Base-by-base conservation (phyloP, 805 yeast genomes). In the Candida tammaniensis region DNA sequence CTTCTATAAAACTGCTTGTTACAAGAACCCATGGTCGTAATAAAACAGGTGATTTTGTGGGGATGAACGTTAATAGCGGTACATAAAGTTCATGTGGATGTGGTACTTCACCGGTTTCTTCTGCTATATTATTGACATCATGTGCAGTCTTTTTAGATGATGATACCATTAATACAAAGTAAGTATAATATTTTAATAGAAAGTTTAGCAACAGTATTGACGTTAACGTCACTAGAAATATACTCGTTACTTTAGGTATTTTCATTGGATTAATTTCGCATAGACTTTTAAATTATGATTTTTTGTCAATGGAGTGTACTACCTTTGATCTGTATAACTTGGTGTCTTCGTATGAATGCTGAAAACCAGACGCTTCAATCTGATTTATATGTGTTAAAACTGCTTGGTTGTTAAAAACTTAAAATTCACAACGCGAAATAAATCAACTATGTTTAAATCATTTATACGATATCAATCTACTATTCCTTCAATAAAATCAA, bases 11-110 rank as follows among this genome's bases (percentile, higher is more conserved):
- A 11, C 70, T 45, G 13, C 71, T 49, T 4, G 79, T 72, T 21
- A 72, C 28, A 8, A 76, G 48, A 5, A 72, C 73, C 80, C 80
- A 76, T 4, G 77, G 77, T 17, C 69, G 56, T 4, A 51, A 36
- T 2, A 67, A 3, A 2, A 66, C 60, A 1, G 69, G 58, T 0
- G 73, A 61, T 23, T 52, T 57, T 0, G 67, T 59, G 3, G 77
- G 75, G 14, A 73, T 74, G 33, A 73, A 63, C 2, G 77, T 69
- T n/a, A 74, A 50, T 24, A 70, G 51, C 4, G 78, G 76, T 4
- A 74, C 78, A 39, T 59, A 71, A 22, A 71, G 49, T 30, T 68
- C 70, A 36, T 63, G 65, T 0, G 77, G 73, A 35, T 62, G 65
- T 2, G 76, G 73, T 1, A 58, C 45, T 25, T 56, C 62, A 7